Base-by-base conservation (phyloP, 192 early-diverging fungal genomes). In the Coemansia sp. region DNA sequence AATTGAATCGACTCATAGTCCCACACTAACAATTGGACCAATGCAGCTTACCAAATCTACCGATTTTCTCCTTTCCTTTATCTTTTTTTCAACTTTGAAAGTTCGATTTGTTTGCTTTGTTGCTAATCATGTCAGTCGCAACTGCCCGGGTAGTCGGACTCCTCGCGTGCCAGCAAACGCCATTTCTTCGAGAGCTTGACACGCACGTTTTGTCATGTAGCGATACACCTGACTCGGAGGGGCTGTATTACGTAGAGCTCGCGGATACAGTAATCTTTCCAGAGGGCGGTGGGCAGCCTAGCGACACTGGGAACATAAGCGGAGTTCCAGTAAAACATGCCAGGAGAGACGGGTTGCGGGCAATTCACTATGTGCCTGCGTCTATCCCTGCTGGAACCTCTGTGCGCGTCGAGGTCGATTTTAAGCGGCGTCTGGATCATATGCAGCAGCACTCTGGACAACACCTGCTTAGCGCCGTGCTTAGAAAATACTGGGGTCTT, bases 181-280 rank as follows among this genome's bases (percentile, higher is more conserved):
- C 88, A 6, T 90, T 84, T 71, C 72, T 80, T 29, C 69, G 49
- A 24, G 44, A 47, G 15, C 74, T 87, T 22, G 78, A 75, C 33
- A 89, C 88, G 34, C 68, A 64, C 16, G 87, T 87, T 50, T 62
- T 90, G 18, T 67, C 69, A 3, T 91, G 90, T 64, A 85, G 84
- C 10, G 75, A 80, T 41, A 81, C 63, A 31, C 80, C 86, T n/a
- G 75, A 87, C 66, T 81, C 81, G 22, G 77, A 87, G 46, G 86
- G 87, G n/a, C 78, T 86, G n/a, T 91, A 87, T 49, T 80, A 84
- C 63, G 85, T 91, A 2, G 78, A 86, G 39, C 82, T 91, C 0
- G 73, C 82, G 34, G 89, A 92, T 58, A 92, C 90, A 85, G 89
- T 94, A 18, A 73, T 92, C 24, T 94, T 94, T 65, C 92, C 92